These are phyloP conservation scores for Vigna reflexopilosa DNA, from an alignment of 306 rosid genomes.

Conservation along the genomic window DNA sequence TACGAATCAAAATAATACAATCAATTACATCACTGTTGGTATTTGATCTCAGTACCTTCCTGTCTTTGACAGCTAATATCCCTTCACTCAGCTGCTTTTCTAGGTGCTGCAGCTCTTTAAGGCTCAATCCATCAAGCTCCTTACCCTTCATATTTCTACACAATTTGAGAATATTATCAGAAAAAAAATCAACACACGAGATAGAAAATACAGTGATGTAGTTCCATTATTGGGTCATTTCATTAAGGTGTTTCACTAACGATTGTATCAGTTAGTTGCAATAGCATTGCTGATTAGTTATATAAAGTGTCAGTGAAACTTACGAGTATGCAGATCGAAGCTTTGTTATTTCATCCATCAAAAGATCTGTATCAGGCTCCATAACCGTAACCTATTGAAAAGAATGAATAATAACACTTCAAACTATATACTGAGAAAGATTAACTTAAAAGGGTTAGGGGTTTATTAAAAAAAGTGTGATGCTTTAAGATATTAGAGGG, in stretches of 20 bases:
- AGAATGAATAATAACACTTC: not conserved
- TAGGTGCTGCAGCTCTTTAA: constrained; percentile 60
- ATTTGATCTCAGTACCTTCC: constrained; percentile 56
- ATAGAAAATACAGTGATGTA: not conserved
- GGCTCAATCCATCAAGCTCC: constrained; percentile 69
- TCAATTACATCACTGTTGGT: constrained; percentile 7
- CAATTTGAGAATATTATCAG: constrained; percentile 5
- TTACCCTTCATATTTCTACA: constrained; percentile 72
- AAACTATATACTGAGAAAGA: not conserved
- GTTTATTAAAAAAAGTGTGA: not conserved
- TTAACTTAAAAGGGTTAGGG: not conserved
- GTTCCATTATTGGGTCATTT: not conserved
- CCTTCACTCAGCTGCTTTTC: constrained; percentile 70
- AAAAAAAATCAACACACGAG: not conserved
- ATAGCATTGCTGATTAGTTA: not conserved
- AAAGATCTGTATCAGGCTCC: constrained; percentile 38
- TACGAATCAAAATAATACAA: constrained; percentile 3
- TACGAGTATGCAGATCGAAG: constrained; percentile 61
- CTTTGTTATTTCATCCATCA: constrained; percentile 53
- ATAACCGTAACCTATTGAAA: constrained; percentile 42
- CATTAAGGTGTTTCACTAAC: not conserved
- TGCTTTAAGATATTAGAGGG: constrained; percentile 12
- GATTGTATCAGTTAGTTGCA: not conserved
- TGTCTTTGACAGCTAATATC: constrained; percentile 60
- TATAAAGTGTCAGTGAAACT: constrained; percentile 37